These are phyloP conservation scores for Macaranga tanarius DNA, from an alignment of 441 rosid genomes.

Conservation along the genomic window DNA sequence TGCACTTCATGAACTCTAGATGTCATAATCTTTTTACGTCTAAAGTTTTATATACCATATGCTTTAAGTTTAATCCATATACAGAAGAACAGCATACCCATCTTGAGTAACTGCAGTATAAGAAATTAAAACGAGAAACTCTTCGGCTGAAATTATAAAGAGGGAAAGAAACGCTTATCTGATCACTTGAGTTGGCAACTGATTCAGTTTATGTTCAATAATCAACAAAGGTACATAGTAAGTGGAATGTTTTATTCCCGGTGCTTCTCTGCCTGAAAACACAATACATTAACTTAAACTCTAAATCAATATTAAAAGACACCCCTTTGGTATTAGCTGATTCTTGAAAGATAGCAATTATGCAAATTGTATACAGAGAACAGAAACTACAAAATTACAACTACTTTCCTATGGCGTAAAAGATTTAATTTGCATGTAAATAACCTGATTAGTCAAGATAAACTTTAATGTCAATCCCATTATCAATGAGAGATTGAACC, in stretches of 20 bases:
- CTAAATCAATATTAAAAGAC: not conserved
- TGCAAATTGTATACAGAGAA: not conserved
- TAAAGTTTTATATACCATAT: too few relatives aligned
- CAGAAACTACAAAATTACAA: not conserved
- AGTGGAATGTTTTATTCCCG: not conserved
- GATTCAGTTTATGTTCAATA: not conserved
- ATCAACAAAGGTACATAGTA: not conserved
- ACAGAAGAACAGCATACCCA: not conserved
- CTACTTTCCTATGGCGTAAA: not conserved
- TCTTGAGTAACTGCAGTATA: not conserved
- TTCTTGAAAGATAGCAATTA: not conserved
- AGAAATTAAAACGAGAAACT: not conserved
- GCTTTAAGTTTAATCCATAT: too few relatives aligned
- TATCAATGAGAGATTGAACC: constrained; percentile 86
- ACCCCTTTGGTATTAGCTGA: not conserved
- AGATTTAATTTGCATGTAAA: not conserved
- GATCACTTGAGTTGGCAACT: not conserved
- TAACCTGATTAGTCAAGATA: constrained; percentile 59
- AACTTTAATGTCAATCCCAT: constrained; percentile 74
- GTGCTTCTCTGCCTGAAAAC: not conserved
- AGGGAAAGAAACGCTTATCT: not conserved
- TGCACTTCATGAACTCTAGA: too few relatives aligned
- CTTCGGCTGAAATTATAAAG: not conserved
- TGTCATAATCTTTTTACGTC: too few relatives aligned
- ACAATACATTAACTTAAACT: not conserved